Evolutionary conservation across 1,284 basidiomycete genomes (phyloP), one percentile per base, ranked within the genome.

Genomic region (Albatrellus sp.): DNA sequence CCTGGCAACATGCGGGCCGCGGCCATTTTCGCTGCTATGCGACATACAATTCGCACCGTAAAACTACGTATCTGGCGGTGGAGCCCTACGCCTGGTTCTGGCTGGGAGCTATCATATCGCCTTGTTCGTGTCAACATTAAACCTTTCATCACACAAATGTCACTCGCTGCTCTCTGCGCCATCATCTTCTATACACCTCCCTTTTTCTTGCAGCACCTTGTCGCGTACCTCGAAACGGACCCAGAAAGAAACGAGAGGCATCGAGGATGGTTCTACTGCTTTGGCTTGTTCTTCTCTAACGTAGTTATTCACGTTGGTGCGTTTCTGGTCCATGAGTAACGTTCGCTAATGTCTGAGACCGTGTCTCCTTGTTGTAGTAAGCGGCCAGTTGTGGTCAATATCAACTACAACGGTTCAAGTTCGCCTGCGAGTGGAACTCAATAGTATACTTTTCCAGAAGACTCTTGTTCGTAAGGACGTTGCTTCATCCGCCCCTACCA

Each of bases 391-490:
- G 13, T 89, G 78, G 78, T 80, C 78, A 7, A 50, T 89, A 37
- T 72, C 83, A 3, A 87, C 79, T 1, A 84, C 84, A 0, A 76
- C 69, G 9, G 60, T 88, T 12, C 80, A 84, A 61, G 75, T 79
- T 55, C 75, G 84, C 28, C 64, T 94, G 38, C 75, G 75, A 33
- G 73, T 85, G 14, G 89, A 94, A 57, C 69, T 96, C 44, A 94
- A 94, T 63, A 79, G 86, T 10, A 75, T 86, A 45, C 65, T 96
- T 6, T 96, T 89, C 57, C 78, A 80, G 40, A 96, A 96, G 66
- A 94, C 90, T 0, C 75, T 96, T 3, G 75, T 89, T 16, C 77
- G 89, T 40, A 92, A 94, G 62, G 87, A 92, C 53, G 67, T 91
- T 20, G 87, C 86, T 0, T 82, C 80, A 0, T 74, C 77, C 12